A percentile compares a stretch with the other conserved stretches of the same genome.
phyloP scores from a whole-genome alignment of 2,329 filamentous ascomycete species.

The Cladosporium austrohemisphaericum region DNA sequence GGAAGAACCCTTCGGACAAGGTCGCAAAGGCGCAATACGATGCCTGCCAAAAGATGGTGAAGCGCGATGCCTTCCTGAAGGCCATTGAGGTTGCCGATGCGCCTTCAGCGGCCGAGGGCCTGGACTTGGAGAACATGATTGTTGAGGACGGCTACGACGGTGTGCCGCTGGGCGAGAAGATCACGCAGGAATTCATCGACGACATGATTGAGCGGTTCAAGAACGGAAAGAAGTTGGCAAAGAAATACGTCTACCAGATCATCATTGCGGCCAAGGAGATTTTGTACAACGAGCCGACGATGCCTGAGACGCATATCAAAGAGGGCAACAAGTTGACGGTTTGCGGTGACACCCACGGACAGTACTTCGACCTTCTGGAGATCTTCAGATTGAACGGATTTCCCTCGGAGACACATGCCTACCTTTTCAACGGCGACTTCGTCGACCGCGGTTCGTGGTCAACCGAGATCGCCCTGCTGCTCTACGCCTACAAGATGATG shows the following conservation, averaged over 20 bases:
- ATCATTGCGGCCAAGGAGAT: slow-evolving; percentile 84
- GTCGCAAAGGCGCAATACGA: slow-evolving; percentile 86
- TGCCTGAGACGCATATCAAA: slow-evolving; percentile 87
- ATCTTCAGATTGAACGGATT: slow-evolving; percentile 88
- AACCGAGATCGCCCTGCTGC: slow-evolving; percentile 85
- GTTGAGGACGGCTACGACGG: slow-evolving; percentile 87
- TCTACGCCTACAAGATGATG: slow-evolving; percentile 97
- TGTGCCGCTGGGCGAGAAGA: slow-evolving; percentile 68
- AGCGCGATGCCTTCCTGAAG: slow-evolving; percentile 85
- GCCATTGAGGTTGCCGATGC: slow-evolving; percentile 92
- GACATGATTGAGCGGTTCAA: slow-evolving; percentile 98
- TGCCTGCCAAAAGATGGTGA: slow-evolving; percentile 92
- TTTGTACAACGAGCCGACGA: slow-evolving; percentile 87
- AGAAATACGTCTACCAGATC: slow-evolving; percentile 97
- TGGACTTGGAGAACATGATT: slow-evolving; percentile 80
- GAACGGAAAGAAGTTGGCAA: slow-evolving; percentile 88
- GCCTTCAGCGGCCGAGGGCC: slow-evolving; percentile 83
- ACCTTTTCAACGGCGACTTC: slow-evolving; percentile 98
- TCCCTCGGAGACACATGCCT: slow-evolving; percentile 81
- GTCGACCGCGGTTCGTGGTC: slow-evolving; percentile 98
- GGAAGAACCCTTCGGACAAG: slow-evolving; percentile 81
- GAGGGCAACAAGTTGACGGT: slow-evolving; percentile 80
- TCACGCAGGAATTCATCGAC: slow-evolving; percentile 95
- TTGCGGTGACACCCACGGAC: slow-evolving; percentile 95
- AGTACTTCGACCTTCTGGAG: slow-evolving; percentile 96